Percentiles rank a stretch among this genome's conserved stretches.
Conservation (phyloP, 1,284 basidiomycete genomes). For the Erythrobasidium hasegawianum region DNA sequence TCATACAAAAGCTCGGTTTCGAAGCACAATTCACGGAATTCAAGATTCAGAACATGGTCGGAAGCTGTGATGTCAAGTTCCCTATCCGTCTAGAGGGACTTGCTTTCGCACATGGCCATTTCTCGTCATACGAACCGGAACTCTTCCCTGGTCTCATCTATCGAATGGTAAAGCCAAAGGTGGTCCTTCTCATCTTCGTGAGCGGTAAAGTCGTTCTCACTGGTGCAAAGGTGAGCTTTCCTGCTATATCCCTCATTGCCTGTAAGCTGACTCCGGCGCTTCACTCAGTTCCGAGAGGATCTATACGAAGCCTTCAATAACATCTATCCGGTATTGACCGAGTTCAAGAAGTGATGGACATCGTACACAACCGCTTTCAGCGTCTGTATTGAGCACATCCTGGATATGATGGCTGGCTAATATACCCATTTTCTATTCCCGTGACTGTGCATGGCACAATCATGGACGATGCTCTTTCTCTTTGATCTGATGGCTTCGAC, state of each 20-base stretch:
- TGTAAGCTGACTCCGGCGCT: no score
- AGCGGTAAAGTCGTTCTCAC: slow-evolving; percentile 99
- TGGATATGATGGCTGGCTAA: no score
- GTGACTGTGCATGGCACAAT: no score
- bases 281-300: slow-evolving; percentile 94
- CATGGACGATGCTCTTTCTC: no score
- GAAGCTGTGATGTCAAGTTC: slow-evolving; percentile 98
- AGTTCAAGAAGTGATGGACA: slow-evolving; percentile 49
- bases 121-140: slow-evolving; percentile 50
- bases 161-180: slow-evolving; percentile 99
- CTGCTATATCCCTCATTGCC: no score
- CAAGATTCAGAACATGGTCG: slow-evolving; percentile 99
- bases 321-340: slow-evolving; percentile 66
- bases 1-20: slow-evolving; percentile 99
- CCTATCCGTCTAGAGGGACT: slow-evolving; percentile 97
- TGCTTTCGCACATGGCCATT: slow-evolving; percentile 89
- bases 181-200: slow-evolving; percentile 96
- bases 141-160: slow-evolving; percentile 99
- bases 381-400: no score
- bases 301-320: slow-evolving; percentile 99
- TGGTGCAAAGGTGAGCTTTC: slow-evolving; percentile 80
- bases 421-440: no score
- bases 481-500: no score
- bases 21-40: slow-evolving; percentile 99
- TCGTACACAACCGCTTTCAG: no score